Base-by-base conservation (phyloP, 805 yeast genomes). In the Ogataea methylovora region DNA sequence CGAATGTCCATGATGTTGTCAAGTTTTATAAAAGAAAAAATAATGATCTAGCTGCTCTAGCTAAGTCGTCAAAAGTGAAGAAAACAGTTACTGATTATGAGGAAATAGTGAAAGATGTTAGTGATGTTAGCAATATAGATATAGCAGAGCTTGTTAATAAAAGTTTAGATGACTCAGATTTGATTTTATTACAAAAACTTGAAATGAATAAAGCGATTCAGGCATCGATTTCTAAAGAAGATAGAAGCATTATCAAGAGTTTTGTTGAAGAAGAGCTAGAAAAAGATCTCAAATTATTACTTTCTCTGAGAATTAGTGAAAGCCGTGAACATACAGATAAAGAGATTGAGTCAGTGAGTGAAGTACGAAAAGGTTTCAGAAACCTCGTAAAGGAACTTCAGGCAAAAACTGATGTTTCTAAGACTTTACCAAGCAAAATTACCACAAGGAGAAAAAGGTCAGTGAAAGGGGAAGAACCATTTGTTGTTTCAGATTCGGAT, bases 1-100 rank as follows among this genome's bases (percentile, higher is more conserved):
- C 97, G 4, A 92, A 92, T 54, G 76, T 79, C n/a, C 80, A 84
- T 48, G 94, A 87, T 47, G 84, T 88, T 8, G 73, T 90, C 3
- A 78, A 76, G 30, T 82, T 83, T 52, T 73, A 74, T 49, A 71
- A 74, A 50, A 73, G 69, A 43, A 64, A 65, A 49, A 54, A 65
- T 30, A 36, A 43, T 24, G 35, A 33, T 26, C 18, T 37, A 8
- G 20, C 38, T 7, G 37, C 41, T 24, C 46, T 45, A 29, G 40
- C 30, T 30, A 39, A 34, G 9, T 7, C 49, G 42, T 25, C 31
- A 32, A 14, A 41, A 36, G 24, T 19, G 34, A 38, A 25, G 10
- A 21, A 4, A 7, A 24, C 30, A 13, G 24, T 18, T 8, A 31
- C 17, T 7, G 35, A 37, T 16, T 35, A 32, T 17, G 56, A 48